phyloP scores from a whole-genome alignment of 78 protist species.

The Dictyostelium firmibasis region DNA sequence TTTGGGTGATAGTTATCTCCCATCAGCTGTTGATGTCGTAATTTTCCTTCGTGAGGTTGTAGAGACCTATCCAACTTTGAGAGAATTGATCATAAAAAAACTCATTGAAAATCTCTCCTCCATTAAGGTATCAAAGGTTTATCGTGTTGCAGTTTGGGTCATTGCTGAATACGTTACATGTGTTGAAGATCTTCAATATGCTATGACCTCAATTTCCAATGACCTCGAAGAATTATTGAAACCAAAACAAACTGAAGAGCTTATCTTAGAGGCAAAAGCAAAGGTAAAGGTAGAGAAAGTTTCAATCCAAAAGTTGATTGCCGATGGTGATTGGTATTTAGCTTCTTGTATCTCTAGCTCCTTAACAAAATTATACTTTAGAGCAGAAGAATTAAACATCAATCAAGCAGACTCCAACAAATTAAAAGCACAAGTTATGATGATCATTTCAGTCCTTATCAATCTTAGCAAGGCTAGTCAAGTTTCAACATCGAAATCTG shows the following conservation, averaged over 20 bases:
- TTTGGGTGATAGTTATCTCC: slow-evolving; percentile 78
- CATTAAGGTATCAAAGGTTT: slow-evolving; percentile 80
- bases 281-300: slow-evolving; percentile 2
- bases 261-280: slow-evolving; percentile 33
- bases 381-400: slow-evolving; percentile 40
- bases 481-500: slow-evolving; percentile 40
- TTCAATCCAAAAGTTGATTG: not conserved
- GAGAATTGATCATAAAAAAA: slow-evolving; percentile 61
- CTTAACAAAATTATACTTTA: slow-evolving; percentile 88
- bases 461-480: slow-evolving; percentile 77
- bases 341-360: slow-evolving; percentile 19
- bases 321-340: slow-evolving; percentile 60
- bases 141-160: slow-evolving; percentile 94
- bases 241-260: slow-evolving; percentile 32
- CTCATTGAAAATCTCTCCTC: slow-evolving; percentile 72
- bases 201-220: slow-evolving; percentile 57
- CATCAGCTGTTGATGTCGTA: slow-evolving; percentile 88
- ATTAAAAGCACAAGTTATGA: slow-evolving; percentile 79
- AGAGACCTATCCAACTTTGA: slow-evolving; percentile 89
- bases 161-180: slow-evolving; percentile 87
- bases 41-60: slow-evolving; percentile 88
- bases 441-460: slow-evolving; percentile 54
- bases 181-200: slow-evolving; percentile 71
- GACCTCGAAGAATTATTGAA: slow-evolving; percentile 32
- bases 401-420: not conserved